Evolutionary conservation across 208 protist species (phyloP), one percentile per base, ranked within the genome.

Genomic region (Crithidia bombi): DNA sequence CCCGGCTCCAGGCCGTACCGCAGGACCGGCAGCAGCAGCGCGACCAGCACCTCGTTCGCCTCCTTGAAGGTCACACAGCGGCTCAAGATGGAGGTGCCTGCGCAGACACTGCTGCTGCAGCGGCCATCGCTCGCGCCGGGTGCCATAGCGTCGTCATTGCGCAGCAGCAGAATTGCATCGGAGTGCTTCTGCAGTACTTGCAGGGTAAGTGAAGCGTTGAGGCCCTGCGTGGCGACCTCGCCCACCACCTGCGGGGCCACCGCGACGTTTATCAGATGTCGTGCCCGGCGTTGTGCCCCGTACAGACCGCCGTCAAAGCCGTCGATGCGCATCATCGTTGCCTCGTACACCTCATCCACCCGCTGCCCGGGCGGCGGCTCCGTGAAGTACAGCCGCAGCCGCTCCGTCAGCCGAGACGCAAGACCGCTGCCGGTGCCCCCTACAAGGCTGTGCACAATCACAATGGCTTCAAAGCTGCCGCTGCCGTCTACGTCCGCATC

Each of bases 361-460:
- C 28, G 51, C 47, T 62, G 33, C 1, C 58, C 67, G 14, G 57
- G 41, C 12, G 73, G 65, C 1, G 87, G 80, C 36, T 91, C 83
- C 32, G 92, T 82, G 73, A 94, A 96, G 78, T 94, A 92, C 39
- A 88, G 74, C 4, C 91, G 91, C 43, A 96, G 84, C 62, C 90
- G 90, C 68, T 94, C 83, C 52, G 85, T 74, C 51, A 96, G 77
- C 44, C 69, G 73, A 11, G 89, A 86, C 0, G 86, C 85, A n/a
- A 96, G 74, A 5, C 91, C 91, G 46, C 89, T 93, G 28, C 91
- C 91, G 2, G 91, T 96, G 52, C 91, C 91, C 23, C 91, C 91
- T 9, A 81, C 86, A 26, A 96, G 79, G 69, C 87, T 92, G 80
- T 96, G 91, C n/a, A 96, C 23, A 7, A 96, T 61, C 2, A 96